These are phyloP conservation scores for Cicer arietinum DNA, from an alignment of 306 rosid genomes.

Conservation along the genomic window DNA sequence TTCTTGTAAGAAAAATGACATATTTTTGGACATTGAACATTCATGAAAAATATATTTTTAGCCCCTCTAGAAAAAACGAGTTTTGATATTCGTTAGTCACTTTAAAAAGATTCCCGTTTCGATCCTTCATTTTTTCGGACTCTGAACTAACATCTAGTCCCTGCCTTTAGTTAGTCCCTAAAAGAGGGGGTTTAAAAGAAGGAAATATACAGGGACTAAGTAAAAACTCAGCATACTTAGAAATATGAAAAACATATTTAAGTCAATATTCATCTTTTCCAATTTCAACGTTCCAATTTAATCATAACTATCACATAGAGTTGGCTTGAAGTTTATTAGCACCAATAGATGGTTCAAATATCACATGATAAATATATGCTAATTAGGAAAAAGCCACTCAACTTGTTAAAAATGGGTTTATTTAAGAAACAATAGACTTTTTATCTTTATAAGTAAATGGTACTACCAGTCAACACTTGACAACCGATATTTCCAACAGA, in stretches of 20 bases:
- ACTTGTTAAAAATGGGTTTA: conserved; percentile 3
- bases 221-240: background rate
- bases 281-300: background rate
- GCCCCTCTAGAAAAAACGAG: background rate
- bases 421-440: background rate
- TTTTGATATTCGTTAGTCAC: background rate
- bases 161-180: too few relatives aligned
- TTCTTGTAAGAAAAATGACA: conserved; percentile 16
- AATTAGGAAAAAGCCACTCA: conserved; percentile 22
- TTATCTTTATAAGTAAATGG: conserved; percentile 5
- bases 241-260: background rate
- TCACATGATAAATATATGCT: background rate
- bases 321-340: conserved; percentile 18
- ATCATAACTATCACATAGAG: conserved; percentile 19
- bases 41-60: background rate
- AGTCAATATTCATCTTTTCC: background rate
- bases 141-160: too few relatives aligned
- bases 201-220: background rate
- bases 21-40: conserved; percentile 14
- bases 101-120: too few relatives aligned
- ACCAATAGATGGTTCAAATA: conserved; percentile 7
- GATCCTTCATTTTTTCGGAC: too few relatives aligned
- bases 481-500: background rate
- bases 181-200: background rate
- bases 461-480: background rate